phyloP scores from a whole-genome alignment of 441 rosid species.

The Omphalea diandra region DNA sequence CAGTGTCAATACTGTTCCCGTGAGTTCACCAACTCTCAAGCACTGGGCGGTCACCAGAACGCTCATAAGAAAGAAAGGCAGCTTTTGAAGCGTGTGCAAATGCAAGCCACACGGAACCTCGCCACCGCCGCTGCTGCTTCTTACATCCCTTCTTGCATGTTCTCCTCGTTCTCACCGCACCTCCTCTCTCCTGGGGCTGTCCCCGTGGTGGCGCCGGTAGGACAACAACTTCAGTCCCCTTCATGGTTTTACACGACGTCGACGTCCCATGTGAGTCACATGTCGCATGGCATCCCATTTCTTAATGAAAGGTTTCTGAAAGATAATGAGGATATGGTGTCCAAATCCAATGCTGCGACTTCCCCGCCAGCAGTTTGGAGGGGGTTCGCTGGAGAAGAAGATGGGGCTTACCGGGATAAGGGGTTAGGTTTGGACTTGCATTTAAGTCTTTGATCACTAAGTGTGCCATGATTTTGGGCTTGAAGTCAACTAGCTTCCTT shows the following conservation, averaged over 20 bases:
- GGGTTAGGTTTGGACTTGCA: slow-evolving; percentile 62
- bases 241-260: slow-evolving; percentile 23
- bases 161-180: slow-evolving; percentile 63
- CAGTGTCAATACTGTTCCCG: slow-evolving; percentile 91
- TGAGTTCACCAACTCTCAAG: slow-evolving; percentile 89
- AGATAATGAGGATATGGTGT: no score
- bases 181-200: slow-evolving; percentile 31
- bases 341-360: no score
- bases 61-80: slow-evolving; percentile 95
- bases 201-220: slow-evolving; percentile 25
- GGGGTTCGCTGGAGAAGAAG: slow-evolving; percentile 30
- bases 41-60: slow-evolving; percentile 93
- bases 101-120: slow-evolving; percentile 65
- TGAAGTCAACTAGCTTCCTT: not conserved
- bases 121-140: no score
- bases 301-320: no score
- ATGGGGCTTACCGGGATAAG: slow-evolving; percentile 29
- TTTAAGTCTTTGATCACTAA: slow-evolving; percentile 41
- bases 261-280: slow-evolving; percentile 21
- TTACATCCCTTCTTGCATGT: slow-evolving; percentile 53
- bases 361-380: slow-evolving; percentile 34
- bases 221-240: slow-evolving; percentile 21
- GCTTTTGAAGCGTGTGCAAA: slow-evolving; percentile 75
- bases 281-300: slow-evolving; percentile 25
- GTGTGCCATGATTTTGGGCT: slow-evolving; percentile 21